Percentiles rank a stretch among this genome's conserved stretches.
phyloP scores from a whole-genome alignment of 2,329 filamentous ascomycete species.

The Plectosphaerella plurivora region DNA sequence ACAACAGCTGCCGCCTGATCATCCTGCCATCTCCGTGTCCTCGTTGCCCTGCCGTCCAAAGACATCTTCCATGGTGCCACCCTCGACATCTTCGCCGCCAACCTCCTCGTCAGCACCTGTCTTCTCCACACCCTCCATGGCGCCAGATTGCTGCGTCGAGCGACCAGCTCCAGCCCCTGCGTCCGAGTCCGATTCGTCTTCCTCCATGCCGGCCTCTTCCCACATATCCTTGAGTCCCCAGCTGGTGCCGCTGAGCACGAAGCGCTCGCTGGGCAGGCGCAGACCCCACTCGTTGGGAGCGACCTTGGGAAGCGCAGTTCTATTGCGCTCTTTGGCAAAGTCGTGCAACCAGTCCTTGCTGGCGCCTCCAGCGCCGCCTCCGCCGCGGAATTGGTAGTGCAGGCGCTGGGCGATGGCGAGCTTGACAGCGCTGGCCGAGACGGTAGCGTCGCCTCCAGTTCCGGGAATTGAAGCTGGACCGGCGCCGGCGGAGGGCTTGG shows the following conservation, averaged over 20 bases:
- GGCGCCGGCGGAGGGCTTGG: constrained; percentile 47
- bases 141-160: constrained; percentile 33
- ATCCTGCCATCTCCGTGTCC: constrained; percentile 41
- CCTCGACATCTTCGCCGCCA: constrained; percentile 42
- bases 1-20: too few species aligned
- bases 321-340: constrained; percentile 67
- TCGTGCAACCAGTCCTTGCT: constrained; percentile 75
- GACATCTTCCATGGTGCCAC: constrained; percentile 49
- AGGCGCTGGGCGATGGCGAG: constrained; percentile 68
- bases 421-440: constrained; percentile 63
- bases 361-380: constrained; percentile 46
- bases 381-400: constrained; percentile 63
- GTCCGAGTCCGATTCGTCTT: constrained; percentile 31
- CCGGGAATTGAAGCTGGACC: constrained; percentile 36
- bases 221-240: constrained; percentile 61
- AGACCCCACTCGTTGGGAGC: constrained; percentile 64
- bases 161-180: constrained; percentile 26
- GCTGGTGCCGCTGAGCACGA: constrained; percentile 60
- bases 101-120: constrained; percentile 31
- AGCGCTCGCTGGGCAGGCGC: constrained; percentile 62
- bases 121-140: constrained; percentile 44
- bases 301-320: constrained; percentile 58
- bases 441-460: constrained; percentile 45
- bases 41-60: constrained; percentile 53
- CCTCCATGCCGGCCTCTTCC: constrained; percentile 38